A percentile compares a stretch with the other conserved stretches of the same genome.
Evolutionary conservation across 306 rosid genomes (phyloP).

Genomic region (Pachyrhizus erosus): DNA sequence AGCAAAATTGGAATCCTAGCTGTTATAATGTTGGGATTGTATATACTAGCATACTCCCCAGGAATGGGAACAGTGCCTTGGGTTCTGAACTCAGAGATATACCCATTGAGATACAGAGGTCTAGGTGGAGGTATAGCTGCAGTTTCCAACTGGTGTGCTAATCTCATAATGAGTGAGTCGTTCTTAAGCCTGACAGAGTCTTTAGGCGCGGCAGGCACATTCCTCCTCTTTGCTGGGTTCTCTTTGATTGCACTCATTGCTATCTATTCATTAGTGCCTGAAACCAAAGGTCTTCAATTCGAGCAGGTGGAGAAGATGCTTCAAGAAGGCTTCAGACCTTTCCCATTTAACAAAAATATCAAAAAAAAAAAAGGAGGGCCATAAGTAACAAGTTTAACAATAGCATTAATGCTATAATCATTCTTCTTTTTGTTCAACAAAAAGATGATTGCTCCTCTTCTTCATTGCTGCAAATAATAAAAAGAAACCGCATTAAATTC

Average conservation of each 20-base stretch:
- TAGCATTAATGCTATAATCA: background rate
- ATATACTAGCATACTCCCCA: constrained; percentile 71
- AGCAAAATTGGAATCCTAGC: constrained; percentile 73
- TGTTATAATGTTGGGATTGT: constrained; percentile 62
- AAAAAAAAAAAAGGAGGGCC: background rate
- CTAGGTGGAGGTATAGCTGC: constrained; percentile 89
- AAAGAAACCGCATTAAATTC: background rate
- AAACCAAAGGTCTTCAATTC: constrained; percentile 74
- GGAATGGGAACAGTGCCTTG: constrained; percentile 91
- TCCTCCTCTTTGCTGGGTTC: constrained; percentile 74
- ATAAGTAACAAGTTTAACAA: background rate
- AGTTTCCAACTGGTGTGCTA: constrained; percentile 76
- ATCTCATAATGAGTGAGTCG: constrained; percentile 72
- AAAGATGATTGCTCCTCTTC: background rate
- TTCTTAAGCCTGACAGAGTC: constrained; percentile 63
- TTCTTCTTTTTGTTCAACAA: background rate
- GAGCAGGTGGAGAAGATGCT: constrained; percentile 78
- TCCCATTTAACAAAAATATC: constrained; percentile 26
- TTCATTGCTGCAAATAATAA: background rate
- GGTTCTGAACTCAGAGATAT: constrained; percentile 87
- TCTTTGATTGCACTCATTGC: constrained; percentile 56
- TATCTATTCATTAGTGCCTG: constrained; percentile 68
- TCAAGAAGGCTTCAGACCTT: constrained; percentile 47
- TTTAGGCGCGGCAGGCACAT: constrained; percentile 68
- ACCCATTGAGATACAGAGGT: constrained; percentile 79